phyloP scores from a whole-genome alignment of 495 filamentous ascomycete genomes.

The Apodospora peruviana region DNA sequence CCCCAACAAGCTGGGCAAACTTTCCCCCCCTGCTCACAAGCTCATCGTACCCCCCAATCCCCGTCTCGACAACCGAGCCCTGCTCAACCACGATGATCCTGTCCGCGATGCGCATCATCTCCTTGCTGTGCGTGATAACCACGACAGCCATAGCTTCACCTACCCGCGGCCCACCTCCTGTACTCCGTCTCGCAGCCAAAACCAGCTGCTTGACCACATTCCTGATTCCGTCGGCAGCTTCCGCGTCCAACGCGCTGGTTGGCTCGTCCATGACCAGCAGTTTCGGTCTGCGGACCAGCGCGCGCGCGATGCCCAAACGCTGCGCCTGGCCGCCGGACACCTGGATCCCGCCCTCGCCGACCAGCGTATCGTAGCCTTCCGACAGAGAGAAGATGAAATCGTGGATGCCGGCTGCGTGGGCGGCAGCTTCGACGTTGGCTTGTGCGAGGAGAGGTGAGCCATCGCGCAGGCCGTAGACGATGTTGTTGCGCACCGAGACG shows the following conservation, averaged over 20 bases:
- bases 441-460: constrained; percentile 30
- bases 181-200: not conserved
- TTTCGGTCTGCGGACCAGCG: constrained; percentile 61
- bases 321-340: constrained; percentile 85
- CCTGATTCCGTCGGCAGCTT: constrained; percentile 62
- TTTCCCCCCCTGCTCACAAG: not conserved
- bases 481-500: constrained; percentile 66
- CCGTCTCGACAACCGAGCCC: constrained; percentile 56
- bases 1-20: constrained; percentile 7
- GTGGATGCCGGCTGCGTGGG: constrained; percentile 66
- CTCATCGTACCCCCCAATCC: not conserved
- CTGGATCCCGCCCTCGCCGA: constrained; percentile 71
- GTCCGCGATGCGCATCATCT: constrained; percentile 80
- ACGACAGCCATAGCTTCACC: constrained; percentile 48
- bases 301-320: constrained; percentile 74
- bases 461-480: constrained; percentile 65
- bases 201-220: constrained; percentile 54
- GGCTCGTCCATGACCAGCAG: constrained; percentile 85
- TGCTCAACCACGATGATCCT: constrained; percentile 64
- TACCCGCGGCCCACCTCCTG: not conserved
- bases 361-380: constrained; percentile 63
- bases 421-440: constrained; percentile 51
- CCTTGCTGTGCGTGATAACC: constrained; percentile 69
- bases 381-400: constrained; percentile 73
- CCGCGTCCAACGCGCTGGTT: constrained; percentile 71